Evolutionary conservation across 2,329 filamentous ascomycete species (phyloP).

Genomic region (Cryphonectria parasitica): DNA sequence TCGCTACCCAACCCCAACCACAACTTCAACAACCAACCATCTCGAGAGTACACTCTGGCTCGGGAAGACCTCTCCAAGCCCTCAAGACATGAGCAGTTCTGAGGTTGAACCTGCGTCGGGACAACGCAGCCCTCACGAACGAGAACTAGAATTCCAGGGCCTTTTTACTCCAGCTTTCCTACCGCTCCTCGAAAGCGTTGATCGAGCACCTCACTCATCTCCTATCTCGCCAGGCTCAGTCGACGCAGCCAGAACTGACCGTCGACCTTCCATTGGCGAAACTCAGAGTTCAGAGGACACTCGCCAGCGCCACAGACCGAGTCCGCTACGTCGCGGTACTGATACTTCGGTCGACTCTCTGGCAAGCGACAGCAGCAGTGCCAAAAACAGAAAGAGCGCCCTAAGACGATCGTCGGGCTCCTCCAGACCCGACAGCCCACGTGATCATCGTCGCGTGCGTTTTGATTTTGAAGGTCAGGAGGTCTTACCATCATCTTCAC

Average conservation of each 20-base stretch:
- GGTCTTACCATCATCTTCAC: slow-evolving; percentile 63
- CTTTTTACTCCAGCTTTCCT: slow-evolving; percentile 67
- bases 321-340: slow-evolving; percentile 45
- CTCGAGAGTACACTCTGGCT: slow-evolving; percentile 28
- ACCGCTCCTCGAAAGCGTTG: slow-evolving; percentile 59
- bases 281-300: slow-evolving; percentile 11
- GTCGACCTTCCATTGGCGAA: slow-evolving; percentile 6
- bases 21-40: slow-evolving; percentile 26
- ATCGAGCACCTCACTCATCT: slow-evolving; percentile 34
- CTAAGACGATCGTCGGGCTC: slow-evolving; percentile 60
- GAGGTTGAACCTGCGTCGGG: slow-evolving; percentile 38
- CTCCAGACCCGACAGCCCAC: slow-evolving; percentile 42
- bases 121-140: slow-evolving; percentile 50
- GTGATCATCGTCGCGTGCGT: slow-evolving; percentile 60
- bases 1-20: slow-evolving; percentile 18
- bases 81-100: slow-evolving; percentile 43
- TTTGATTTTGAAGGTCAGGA: slow-evolving; percentile 65
- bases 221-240: slow-evolving; percentile 30
- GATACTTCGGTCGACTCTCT: slow-evolving; percentile 58
- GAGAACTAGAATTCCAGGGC: slow-evolving; percentile 63
- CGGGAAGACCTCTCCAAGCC: slow-evolving; percentile 42
- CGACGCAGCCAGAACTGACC: slow-evolving; percentile 25
- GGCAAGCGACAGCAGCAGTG: slow-evolving; percentile 51
- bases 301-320: slow-evolving; percentile 30
- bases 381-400: slow-evolving; percentile 53